A percentile compares a stretch with the other conserved stretches of the same genome.
These are phyloP conservation scores for Dendrocalamus latiflorus DNA, from an alignment of 202 grass and related monocot genomes.

Conservation along the genomic window DNA sequence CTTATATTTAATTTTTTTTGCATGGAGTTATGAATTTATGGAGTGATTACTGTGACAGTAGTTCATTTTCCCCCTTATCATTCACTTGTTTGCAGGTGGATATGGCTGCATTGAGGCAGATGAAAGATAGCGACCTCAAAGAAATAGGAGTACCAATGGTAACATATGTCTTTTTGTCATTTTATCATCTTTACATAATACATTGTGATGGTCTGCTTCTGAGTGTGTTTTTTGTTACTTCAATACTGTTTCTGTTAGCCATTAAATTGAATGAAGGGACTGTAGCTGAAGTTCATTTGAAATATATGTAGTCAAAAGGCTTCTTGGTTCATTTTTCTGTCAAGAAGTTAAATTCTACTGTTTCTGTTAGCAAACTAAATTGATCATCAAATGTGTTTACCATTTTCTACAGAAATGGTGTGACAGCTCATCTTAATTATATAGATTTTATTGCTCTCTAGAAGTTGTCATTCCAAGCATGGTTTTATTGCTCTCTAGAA, in stretches of 20 bases:
- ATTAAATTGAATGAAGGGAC: not conserved
- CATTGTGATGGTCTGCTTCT: not conserved
- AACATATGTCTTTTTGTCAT: conserved; percentile 17
- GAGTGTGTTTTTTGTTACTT: not conserved
- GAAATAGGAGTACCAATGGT: conserved; percentile 98
- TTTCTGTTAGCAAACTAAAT: not conserved
- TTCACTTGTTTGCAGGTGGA: conserved; percentile 65
- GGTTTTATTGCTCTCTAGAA: not conserved
- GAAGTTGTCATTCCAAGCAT: not conserved
- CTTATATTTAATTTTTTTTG: no score
- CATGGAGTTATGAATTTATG: not conserved
- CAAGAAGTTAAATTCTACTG: not conserved
- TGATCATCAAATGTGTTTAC: not conserved
- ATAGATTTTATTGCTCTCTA: not conserved
- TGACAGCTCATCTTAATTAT: not conserved
- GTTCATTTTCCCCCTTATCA: not conserved
- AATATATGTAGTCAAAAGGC: not conserved
- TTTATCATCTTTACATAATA: not conserved
- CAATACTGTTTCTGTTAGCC: conserved; percentile 1
- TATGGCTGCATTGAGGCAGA: conserved; percentile 83
- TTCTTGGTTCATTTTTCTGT: not conserved
- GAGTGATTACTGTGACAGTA: not conserved
- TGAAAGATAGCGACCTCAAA: conserved; percentile 95
- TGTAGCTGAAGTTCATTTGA: not conserved
- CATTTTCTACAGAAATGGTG: not conserved